Evolutionary conservation across 2,329 filamentous ascomycete species (phyloP), one percentile per base, ranked within the genome.

Genomic region (Pezicula radicicola): DNA sequence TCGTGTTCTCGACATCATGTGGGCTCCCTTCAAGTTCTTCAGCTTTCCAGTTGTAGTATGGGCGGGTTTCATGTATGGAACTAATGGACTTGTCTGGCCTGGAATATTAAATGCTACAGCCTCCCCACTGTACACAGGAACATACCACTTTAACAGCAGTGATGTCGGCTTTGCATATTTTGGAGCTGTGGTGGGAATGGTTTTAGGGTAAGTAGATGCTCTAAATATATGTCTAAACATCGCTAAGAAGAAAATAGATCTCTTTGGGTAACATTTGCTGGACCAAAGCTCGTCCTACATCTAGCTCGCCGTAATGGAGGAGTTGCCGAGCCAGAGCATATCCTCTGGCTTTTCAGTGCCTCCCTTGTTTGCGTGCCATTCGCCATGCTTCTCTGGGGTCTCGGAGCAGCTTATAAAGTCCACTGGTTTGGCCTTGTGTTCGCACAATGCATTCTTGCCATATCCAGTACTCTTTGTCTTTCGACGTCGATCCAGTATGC

Each of bases 381-480:
- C 21, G 72, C 70, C 0, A 64, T 76, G 21, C 68, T 78, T 40
- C 63, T 77, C 1, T 79, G 75, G 75, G 77, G 77, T 33, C 70
- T 79, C 0, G 76, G 77, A 12, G 73, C 75, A 1, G 72, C 72
- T 46, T 66, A 74, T 19, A 50, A 66, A 1, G 60, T 78, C 15
- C 75, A 78, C 33, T 62, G 58, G 58, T 59, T 78, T 46, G 77
- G 75, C 1, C 63, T 75, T 16, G 65, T 78, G 1, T 71, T 77
- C 35, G 74, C 72, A 1, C 75, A 77, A 67, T 72, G 72, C 33
- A 63, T 74, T 33, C 69, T 78, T 16, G 52, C 56, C 18, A 53
- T 60, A 36, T 57, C 54, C 2, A 50, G 45, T 4, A 72, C 69
- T 2, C 57, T 70, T 46, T 72, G 70, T 33, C 73, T 72, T 40